Conservation (phyloP, 2,329 filamentous ascomycete species). For the Zopfia rhizophila region DNA sequence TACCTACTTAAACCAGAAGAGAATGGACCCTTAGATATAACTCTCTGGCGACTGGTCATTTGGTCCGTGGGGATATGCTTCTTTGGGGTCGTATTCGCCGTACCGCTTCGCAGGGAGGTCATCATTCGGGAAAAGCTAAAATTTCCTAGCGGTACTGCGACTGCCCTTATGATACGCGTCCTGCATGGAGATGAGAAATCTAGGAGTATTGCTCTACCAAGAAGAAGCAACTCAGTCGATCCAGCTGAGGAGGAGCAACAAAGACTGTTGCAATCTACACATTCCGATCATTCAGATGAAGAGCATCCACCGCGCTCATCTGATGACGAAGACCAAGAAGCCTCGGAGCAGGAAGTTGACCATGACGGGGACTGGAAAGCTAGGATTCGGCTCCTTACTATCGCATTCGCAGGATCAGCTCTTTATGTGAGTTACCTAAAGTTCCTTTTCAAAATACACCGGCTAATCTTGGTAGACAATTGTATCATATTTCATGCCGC, state of each 20-base stretch:
- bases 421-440: slow-evolving; percentile 52
- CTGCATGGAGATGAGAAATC: slow-evolving; percentile 72
- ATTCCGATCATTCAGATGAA: slow-evolving; percentile 24
- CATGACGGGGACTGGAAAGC: slow-evolving; percentile 66
- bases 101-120: slow-evolving; percentile 88
- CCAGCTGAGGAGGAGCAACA: slow-evolving; percentile 44
- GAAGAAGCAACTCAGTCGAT: slow-evolving; percentile 11
- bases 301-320: slow-evolving; percentile 34
- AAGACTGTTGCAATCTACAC: slow-evolving; percentile 43
- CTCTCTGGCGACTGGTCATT: slow-evolving; percentile 80
- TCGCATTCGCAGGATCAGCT: slow-evolving; percentile 70
- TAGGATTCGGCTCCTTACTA: slow-evolving; percentile 68
- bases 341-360: slow-evolving; percentile 37
- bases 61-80: slow-evolving; percentile 96
- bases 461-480: slow-evolving; percentile 68
- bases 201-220: slow-evolving; percentile 17
- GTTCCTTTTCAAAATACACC: slow-evolving; percentile 3
- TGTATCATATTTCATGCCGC: slow-evolving; percentile 87
- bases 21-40: slow-evolving; percentile 77
- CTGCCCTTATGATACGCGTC: slow-evolving; percentile 90
- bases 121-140: slow-evolving; percentile 92
- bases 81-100: slow-evolving; percentile 96
- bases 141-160: slow-evolving; percentile 95
- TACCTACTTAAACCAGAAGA: slow-evolving; percentile 83
- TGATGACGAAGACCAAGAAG: slow-evolving; percentile 25